Evolutionary conservation across 1,284 basidiomycete genomes (phyloP), one percentile per base, ranked within the genome.

Genomic region (Papiliotrema laurentii): DNA sequence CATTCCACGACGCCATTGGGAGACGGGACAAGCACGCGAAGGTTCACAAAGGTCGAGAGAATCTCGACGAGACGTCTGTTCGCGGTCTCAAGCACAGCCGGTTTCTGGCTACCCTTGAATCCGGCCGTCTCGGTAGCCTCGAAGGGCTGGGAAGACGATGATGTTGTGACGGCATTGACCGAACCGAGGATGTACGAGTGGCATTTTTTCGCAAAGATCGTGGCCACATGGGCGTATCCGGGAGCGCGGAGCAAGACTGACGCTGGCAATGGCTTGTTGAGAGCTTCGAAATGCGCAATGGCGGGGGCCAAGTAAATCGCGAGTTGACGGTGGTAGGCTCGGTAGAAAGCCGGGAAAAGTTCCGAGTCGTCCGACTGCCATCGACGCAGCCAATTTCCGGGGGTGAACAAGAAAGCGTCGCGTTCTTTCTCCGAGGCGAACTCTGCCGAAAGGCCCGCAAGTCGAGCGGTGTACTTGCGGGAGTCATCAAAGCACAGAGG

Each of bases 341-440:
- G 72, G 61, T 77, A 78, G 66, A 79, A 79, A 0, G 77, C 73
- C 16, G 77, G 77, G 53, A 78, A 78, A 3, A 79, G 68, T 58
- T 79, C 77, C 4, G 77, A 78, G 54, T 79, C 77, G 53, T 75
- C 74, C 22, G 73, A 75, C 55, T 75, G 74, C 73, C 73, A 75
- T 43, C 74, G 65, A 6, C 74, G 64, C 4, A 75, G 59, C 74
- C 74, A 75, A 54, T 75, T 75, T 16, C 74, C 73, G 3, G 72
- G 69, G 43, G 66, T 64, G 61, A 75, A 75, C 35, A 71, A 59
- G 61, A 74, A 75, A 3, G 72, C 72, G 18, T 71, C 69, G 36
- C 67, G 60, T 52, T 75, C 73, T 19, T 66, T 67, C 11, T 58
- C 59, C 5, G 55, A 59, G 16, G 56, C 54, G 43, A 69, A 68